These are phyloP conservation scores for Blumeria graminis DNA, from an alignment of 2,329 filamentous ascomycete genomes.

Conservation along the genomic window DNA sequence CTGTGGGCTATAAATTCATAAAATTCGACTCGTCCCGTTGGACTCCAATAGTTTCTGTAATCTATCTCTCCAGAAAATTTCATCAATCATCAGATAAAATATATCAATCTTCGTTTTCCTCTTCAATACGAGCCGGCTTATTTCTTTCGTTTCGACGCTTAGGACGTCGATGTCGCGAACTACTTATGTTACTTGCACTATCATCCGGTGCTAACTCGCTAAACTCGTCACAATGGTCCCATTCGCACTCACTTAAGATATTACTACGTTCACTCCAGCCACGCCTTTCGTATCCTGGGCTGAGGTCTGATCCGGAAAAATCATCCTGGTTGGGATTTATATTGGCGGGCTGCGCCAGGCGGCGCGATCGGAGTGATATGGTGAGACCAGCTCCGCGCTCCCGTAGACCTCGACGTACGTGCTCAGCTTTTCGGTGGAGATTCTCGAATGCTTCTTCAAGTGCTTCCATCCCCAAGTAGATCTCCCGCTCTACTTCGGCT, in stretches of 20 bases:
- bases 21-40: no score
- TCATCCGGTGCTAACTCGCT: constrained; percentile 52
- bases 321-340: constrained; percentile 16
- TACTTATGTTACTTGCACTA: constrained; percentile 58
- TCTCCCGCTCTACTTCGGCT: constrained; percentile 78
- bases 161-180: constrained; percentile 39
- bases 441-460: constrained; percentile 86
- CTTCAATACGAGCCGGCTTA: constrained; percentile 49
- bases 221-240: constrained; percentile 22
- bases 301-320: constrained; percentile 17
- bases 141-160: constrained; percentile 44
- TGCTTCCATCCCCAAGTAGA: constrained; percentile 81
- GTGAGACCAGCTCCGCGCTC: constrained; percentile 56
- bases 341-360: constrained; percentile 4
- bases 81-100: neutral
- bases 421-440: constrained; percentile 66
- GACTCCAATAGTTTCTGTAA: no score
- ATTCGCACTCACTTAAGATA: constrained; percentile 20
- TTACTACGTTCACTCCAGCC: constrained; percentile 18
- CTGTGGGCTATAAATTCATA: no score
- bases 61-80: neutral
- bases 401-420: constrained; percentile 52
- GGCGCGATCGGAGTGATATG: constrained; percentile 13
- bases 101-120: constrained; percentile 27
- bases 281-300: constrained; percentile 15